Percentiles rank a stretch among this genome's conserved stretches.
phyloP scores from a whole-genome alignment of 495 filamentous ascomycete genomes.

The Pseudomonodictys pantanalensis region DNA sequence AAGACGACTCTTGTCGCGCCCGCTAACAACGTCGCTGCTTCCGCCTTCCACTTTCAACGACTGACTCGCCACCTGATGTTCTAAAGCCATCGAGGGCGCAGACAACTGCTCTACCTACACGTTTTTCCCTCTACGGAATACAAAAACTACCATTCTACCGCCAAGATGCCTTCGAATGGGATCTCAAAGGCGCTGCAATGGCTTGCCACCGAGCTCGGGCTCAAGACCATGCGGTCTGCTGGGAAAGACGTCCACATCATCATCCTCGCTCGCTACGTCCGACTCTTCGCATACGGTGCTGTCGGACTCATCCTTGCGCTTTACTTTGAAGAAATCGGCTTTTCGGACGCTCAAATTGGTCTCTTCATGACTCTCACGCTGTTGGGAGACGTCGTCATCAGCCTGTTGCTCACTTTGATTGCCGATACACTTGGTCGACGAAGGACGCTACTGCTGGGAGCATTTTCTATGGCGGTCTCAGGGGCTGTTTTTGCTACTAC shows the following conservation, averaged over 20 bases:
- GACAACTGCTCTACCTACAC: no score
- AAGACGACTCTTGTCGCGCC: no score
- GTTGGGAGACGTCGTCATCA: conserved; percentile 74
- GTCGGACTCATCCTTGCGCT: conserved; percentile 72
- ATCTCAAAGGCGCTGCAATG: conserved; percentile 4
- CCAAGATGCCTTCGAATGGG: no score
- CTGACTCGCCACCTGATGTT: no score
- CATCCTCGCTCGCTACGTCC: conserved; percentile 69
- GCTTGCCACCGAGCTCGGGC: conserved; percentile 27
- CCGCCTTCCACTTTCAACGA: no score
- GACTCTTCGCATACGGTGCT: conserved; percentile 76
- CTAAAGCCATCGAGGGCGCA: no score
- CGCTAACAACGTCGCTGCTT: no score
- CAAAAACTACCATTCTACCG: no score
- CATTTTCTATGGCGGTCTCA: conserved; percentile 63
- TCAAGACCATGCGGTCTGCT: conserved; percentile 16
- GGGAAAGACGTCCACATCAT: conserved; percentile 49
- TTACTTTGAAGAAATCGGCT: conserved; percentile 62
- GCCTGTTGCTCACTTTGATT: conserved; percentile 69
- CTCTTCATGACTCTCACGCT: conserved; percentile 87
- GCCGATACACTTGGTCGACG: conserved; percentile 72
- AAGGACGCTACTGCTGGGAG: conserved; percentile 65
- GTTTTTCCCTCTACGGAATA: no score
- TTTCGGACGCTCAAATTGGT: conserved; percentile 70
- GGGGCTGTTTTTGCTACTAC: conserved; percentile 66